Evolutionary conservation across 495 filamentous ascomycete species (phyloP).

Genomic region (Bombardia bombarda): DNA sequence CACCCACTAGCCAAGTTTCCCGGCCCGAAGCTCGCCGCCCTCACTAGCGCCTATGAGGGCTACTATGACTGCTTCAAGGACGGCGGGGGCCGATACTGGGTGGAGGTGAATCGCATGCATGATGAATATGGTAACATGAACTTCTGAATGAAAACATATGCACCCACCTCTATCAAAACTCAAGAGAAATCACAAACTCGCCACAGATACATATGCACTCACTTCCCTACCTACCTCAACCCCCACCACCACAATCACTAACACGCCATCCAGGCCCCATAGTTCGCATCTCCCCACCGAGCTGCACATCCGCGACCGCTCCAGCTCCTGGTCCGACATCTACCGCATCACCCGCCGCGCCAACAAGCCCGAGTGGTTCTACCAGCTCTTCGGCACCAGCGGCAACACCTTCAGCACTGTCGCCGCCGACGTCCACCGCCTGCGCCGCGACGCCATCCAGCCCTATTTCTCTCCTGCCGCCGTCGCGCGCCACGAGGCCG

Average conservation of each 20-base stretch:
- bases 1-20: constrained; percentile 41
- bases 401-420: constrained; percentile 23
- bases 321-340: constrained; percentile 20
- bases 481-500: constrained; percentile 21
- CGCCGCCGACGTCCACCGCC: constrained; percentile 23
- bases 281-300: constrained; percentile 47
- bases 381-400: constrained; percentile 22
- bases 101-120: constrained; percentile 3
- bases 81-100: constrained; percentile 1
- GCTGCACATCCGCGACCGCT: constrained; percentile 26
- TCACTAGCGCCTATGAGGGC: constrained; percentile 36
- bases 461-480: constrained; percentile 23
- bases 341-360: constrained; percentile 22
- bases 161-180: no score
- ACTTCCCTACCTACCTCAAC: not conserved
- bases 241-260: not conserved
- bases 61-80: constrained; percentile 25
- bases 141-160: no score
- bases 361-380: constrained; percentile 30
- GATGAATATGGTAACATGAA: not conserved
- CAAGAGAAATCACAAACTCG: no score
- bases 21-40: constrained; percentile 43
- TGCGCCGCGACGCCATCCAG: constrained; percentile 24
- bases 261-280: constrained; percentile 34
- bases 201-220: not conserved